Base-by-base conservation (phyloP, 495 filamentous ascomycete species). In the Penicillium soppii region DNA sequence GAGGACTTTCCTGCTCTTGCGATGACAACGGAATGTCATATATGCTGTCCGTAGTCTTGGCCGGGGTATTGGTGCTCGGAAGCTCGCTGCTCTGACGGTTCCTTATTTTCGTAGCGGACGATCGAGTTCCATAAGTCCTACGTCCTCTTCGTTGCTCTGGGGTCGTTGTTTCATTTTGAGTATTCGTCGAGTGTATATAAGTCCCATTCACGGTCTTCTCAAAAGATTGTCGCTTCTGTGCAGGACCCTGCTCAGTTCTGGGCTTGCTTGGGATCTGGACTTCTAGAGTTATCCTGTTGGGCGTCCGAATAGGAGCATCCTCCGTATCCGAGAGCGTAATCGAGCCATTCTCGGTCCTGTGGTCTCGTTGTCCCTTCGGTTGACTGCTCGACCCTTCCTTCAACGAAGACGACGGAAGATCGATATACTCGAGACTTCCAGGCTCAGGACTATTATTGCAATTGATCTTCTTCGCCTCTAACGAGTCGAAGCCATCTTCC, bases 401-500 rank as follows among this genome's bases (percentile, higher is more conserved):
- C 43, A 35, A 12, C 5, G 12, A 40, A 6, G 50, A 32, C 5
- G 52, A 19, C 17, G 62, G 52, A 9, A 56, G 32, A 8, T 56
- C 52, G 20, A 62, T 55, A 53, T 59, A 58, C 21, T 57, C 57
- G 40, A 61, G 41, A 22, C 53, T 43, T 5, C 35, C 29, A 13
- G 38, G 33, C 35, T 50, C 47, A 19, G 54, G 25, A 13, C 47
- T 21, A 8, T 54, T 37, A 22, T 50, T 56, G 20, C 17, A 20
- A 22, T 25, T 56, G 36, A 37, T 43, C 19, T 58, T 62, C 42
- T 48, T 52, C n/a, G 56, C 15, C 7, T 68, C 59, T 46, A 70
- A 63, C 32, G 63, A 69, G 16, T 74, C 70, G 40, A 73, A 66
- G 38, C 72, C 78, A 32, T 85, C 82, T 42, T 82, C 79, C 27